Percentiles rank a stretch among this genome's conserved stretches.
Conservation (phyloP, 2,329 filamentous ascomycete species). For the Verticillium dahliae region DNA sequence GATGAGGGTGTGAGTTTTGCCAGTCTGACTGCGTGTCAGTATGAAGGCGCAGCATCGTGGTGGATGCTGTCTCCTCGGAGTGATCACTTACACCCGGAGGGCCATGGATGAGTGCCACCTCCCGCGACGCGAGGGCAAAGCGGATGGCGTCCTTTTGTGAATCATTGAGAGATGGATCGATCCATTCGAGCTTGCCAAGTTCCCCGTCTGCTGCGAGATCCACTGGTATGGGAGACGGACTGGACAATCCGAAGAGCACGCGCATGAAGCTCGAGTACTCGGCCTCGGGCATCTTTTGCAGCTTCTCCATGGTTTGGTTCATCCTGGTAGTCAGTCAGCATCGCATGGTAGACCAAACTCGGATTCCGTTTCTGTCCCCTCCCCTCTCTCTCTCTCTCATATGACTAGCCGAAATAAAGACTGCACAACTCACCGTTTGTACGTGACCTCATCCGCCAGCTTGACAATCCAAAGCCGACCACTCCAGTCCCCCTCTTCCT, state of each 20-base stretch:
- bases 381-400: no score
- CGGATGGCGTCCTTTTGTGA: conserved; percentile 62
- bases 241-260: conserved; percentile 55
- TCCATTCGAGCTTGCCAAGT: conserved; percentile 46
- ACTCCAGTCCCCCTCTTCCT: conserved; percentile 30
- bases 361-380: no score
- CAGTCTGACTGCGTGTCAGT: conserved; percentile 49
- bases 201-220: conserved; percentile 34
- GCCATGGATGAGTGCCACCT: conserved; percentile 87
- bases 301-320: conserved; percentile 54
- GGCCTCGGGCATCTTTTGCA: conserved; percentile 50
- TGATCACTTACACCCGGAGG: conserved; percentile 64
- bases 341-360: not conserved
- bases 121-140: conserved; percentile 77
- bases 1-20: conserved; percentile 94
- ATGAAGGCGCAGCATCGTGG: not conserved
- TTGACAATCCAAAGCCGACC: conserved; percentile 59
- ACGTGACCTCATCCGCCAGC: conserved; percentile 62
- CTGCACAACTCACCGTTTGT: conserved; percentile 37
- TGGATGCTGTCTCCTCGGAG: not conserved
- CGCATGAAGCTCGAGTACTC: conserved; percentile 55
- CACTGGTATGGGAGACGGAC: conserved; percentile 38
- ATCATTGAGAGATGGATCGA: conserved; percentile 56
- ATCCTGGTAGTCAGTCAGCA: conserved; percentile 35
- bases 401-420: not conserved